Evolutionary conservation across 257 asterid genomes (phyloP).

Genomic region (Thymus quinquecostatus): DNA sequence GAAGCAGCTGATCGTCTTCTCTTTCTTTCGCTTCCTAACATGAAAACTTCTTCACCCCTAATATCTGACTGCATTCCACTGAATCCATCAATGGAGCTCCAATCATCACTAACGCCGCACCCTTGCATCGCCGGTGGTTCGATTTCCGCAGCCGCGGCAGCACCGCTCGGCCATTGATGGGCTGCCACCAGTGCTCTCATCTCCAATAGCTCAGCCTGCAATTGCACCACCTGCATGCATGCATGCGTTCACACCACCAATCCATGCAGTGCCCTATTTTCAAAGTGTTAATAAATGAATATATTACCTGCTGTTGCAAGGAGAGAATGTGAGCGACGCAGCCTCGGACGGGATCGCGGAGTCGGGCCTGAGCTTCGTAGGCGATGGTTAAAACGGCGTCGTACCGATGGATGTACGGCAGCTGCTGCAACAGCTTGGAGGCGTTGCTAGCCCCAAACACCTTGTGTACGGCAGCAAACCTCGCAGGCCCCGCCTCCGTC

Average conservation of each 20-base stretch:
- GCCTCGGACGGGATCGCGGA: background rate
- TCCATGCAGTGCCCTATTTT: too few species aligned
- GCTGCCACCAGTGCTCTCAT: constrained; percentile 5
- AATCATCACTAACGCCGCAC: background rate
- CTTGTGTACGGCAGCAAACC: background rate
- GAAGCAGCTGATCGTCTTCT: background rate
- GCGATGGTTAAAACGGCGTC: constrained; percentile 12
- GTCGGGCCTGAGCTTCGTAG: constrained; percentile 3
- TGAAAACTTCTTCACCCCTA: background rate
- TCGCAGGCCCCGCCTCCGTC: background rate
- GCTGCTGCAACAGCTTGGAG: background rate
- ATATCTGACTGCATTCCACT: background rate
- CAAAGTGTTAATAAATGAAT: too few species aligned
- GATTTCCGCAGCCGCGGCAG: background rate
- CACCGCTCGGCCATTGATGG: background rate
- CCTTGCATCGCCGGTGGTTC: background rate
- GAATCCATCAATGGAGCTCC: background rate
- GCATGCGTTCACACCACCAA: background rate
- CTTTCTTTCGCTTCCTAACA: background rate
- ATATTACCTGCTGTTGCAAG: background rate
- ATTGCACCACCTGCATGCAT: background rate
- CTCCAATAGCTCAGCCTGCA: background rate
- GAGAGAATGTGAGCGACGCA: constrained; percentile 5
- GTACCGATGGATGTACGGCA: background rate
- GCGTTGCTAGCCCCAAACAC: constrained; percentile 11